phyloP scores from a whole-genome alignment of 768 basidiomycete species.

The Mrakia gelida region DNA sequence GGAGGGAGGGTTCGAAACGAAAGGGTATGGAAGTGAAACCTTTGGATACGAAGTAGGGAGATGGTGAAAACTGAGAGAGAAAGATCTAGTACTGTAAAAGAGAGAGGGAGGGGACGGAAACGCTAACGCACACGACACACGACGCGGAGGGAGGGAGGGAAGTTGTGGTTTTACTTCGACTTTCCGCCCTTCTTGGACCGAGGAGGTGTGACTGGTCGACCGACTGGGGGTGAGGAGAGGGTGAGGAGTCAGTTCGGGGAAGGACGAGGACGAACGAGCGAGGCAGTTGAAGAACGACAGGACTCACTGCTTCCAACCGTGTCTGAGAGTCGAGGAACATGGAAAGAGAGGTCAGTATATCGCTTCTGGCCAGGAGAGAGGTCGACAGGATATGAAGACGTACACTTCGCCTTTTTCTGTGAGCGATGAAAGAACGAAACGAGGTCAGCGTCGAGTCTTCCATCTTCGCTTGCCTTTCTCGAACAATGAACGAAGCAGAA shows the following conservation, averaged over 20 bases:
- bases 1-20: neutral
- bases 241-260: neutral
- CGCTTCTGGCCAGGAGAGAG: no score
- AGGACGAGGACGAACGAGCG: conserved; percentile 33
- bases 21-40: neutral
- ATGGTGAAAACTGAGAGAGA: neutral
- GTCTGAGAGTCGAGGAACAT: neutral
- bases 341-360: no score
- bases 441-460: neutral
- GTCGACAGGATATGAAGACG: no score
- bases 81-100: neutral
- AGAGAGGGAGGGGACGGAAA: neutral
- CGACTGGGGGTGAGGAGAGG: neutral
- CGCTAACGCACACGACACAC: neutral
- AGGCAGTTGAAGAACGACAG: neutral
- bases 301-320: conserved; percentile 61
- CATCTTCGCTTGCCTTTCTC: no score
- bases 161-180: conserved; percentile 6
- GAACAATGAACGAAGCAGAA: neutral
- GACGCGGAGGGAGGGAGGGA: neutral
- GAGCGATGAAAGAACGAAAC: neutral
- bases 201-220: conserved; percentile 29
- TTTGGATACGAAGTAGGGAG: neutral
- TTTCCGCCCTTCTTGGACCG: conserved; percentile 32
- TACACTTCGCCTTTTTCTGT: neutral